These are phyloP conservation scores for Elaeis oleifera DNA, from an alignment of 202 grass and related monocot genomes.

Conservation along the genomic window DNA sequence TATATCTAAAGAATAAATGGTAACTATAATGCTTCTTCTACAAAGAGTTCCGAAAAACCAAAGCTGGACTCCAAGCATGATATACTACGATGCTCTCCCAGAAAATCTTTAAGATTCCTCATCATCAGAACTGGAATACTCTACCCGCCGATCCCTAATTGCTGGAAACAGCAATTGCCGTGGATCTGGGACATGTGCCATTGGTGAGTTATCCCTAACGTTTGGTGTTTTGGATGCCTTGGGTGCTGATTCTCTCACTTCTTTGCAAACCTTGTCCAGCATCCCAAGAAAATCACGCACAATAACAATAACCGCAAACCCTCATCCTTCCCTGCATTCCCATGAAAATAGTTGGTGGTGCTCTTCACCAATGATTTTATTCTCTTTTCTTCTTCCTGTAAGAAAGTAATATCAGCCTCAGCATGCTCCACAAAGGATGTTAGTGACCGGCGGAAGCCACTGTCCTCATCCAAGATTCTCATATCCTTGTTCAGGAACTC, in stretches of 20 bases:
- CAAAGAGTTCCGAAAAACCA: no score
- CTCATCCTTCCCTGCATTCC: conserved; percentile 62
- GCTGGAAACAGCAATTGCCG: conserved; percentile 46
- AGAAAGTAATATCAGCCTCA: conserved; percentile 38
- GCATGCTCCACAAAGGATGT: conserved; percentile 47
- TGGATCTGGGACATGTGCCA: conserved; percentile 32
- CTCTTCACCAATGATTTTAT: conserved; percentile 44
- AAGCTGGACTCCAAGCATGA: no score
- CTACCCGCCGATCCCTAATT: conserved; percentile 41
- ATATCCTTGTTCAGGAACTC: conserved; percentile 63
- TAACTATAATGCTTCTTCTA: no score
- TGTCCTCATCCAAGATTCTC: conserved; percentile 60
- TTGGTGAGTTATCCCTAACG: conserved; percentile 17
- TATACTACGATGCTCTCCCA: no score
- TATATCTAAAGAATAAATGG: no score
- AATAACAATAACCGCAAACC: conserved; percentile 64
- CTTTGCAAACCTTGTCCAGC: conserved; percentile 74
- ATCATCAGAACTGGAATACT: conserved; percentile 41
- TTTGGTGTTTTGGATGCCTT: conserved; percentile 25
- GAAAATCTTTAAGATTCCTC: conserved; percentile 5
- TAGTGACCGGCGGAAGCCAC: conserved; percentile 60
- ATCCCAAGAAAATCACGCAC: conserved; percentile 71
- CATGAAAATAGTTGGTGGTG: conserved; percentile 58
- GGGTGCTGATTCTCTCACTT: conserved; percentile 58
- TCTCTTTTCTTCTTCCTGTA: conserved; percentile 62